phyloP scores from a whole-genome alignment of 139 green algal species.

The Picocystis salinarum region DNA sequence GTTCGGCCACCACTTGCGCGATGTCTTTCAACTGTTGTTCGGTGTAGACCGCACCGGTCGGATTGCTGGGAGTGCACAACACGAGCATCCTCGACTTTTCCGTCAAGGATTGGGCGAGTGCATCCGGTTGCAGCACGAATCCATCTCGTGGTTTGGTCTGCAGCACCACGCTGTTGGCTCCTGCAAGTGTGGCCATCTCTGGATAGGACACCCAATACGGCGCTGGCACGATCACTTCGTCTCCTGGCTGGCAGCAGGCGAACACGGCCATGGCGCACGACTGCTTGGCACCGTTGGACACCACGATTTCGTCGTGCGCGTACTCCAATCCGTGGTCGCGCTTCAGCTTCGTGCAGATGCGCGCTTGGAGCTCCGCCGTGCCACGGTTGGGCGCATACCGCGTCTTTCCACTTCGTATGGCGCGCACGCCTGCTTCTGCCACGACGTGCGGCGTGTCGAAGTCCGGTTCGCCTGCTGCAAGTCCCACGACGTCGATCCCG shows the following conservation, averaged over 20 bases:
- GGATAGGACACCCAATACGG: constrained; percentile 96
- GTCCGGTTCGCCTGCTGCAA: constrained; percentile 87
- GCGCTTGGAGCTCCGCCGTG: constrained; percentile 1
- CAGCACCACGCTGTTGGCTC: constrained; percentile 59
- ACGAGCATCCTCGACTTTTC: constrained; percentile 72
- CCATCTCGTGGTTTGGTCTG: constrained; percentile 31
- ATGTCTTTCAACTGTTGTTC: constrained; percentile 26
- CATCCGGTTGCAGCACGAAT: constrained; percentile 52
- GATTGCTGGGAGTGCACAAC: constrained; percentile 92
- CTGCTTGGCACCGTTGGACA: constrained; percentile 93
- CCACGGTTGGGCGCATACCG: constrained; percentile 79
- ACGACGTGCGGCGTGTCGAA: constrained; percentile 79
- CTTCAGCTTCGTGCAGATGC: neutral
- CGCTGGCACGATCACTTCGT: constrained; percentile 54
- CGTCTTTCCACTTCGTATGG: constrained; percentile 54
- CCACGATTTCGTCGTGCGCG: constrained; percentile 55
- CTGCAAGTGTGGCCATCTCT: constrained; percentile 78
- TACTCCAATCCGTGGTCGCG: constrained; percentile 76
- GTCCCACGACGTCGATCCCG: constrained; percentile 48
- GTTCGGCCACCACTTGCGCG: constrained; percentile 51
- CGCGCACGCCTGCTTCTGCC: constrained; percentile 40
- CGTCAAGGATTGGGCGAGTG: constrained; percentile 53
- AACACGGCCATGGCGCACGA: constrained; percentile 71
- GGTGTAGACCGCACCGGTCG: constrained; percentile 72
- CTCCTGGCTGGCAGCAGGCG: constrained; percentile 29